phyloP scores from a whole-genome alignment of 139 green algal genomes.

The Chlorella sp. region DNA sequence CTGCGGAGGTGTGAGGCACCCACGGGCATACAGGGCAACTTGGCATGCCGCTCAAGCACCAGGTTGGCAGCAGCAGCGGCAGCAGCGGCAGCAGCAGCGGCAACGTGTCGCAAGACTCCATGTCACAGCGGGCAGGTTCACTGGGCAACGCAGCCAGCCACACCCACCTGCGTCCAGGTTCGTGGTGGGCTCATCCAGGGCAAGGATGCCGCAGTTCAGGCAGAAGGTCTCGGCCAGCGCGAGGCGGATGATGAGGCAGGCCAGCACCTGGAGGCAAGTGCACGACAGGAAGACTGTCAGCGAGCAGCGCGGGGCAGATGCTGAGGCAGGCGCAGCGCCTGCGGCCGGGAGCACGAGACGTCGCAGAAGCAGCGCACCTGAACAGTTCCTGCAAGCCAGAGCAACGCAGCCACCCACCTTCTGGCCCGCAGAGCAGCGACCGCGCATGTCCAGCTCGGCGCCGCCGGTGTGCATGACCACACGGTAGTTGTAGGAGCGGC shows the following conservation, averaged over 20 bases:
- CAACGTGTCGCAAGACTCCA: not conserved
- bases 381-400: not conserved
- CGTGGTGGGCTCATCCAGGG: constrained; percentile 98
- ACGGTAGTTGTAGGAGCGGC: constrained; percentile 95
- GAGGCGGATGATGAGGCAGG: constrained; percentile 97
- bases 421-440: constrained; percentile 95
- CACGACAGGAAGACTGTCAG: not conserved
- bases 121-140: not conserved
- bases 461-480: constrained; percentile 88
- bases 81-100: not conserved
- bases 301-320: not conserved
- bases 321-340: not conserved
- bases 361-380: not conserved
- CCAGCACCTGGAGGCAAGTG: constrained; percentile 78
- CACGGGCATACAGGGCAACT: too few species aligned
- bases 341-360: not conserved
- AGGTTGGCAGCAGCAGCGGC: not conserved
- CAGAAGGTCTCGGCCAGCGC: constrained; percentile 98
- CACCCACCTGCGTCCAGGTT: constrained; percentile 89
- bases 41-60: too few species aligned
- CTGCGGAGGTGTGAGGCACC: not conserved
- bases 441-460: constrained; percentile 98
- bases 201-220: constrained; percentile 97
- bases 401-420: constrained; percentile 62
- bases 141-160: not conserved